A percentile compares a stretch with the other conserved stretches of the same genome.
phyloP scores from a whole-genome alignment of 495 filamentous ascomycete genomes.

The Lophiotrema nucula region DNA sequence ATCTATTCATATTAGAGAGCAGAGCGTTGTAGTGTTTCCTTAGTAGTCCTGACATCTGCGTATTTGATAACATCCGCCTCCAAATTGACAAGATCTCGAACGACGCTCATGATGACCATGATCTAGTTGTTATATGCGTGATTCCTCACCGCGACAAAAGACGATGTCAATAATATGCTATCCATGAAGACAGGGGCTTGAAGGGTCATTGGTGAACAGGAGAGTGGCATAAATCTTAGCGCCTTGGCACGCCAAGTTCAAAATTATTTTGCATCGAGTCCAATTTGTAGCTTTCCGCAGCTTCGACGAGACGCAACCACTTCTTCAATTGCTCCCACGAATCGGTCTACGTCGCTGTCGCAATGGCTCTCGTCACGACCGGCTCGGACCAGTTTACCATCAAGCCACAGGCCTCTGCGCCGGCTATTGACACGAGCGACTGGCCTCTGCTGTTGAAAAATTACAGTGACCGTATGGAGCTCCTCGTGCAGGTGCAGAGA shows the following conservation, averaged over 20 bases:
- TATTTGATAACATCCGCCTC: too few relatives aligned
- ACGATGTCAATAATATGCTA: too few relatives aligned
- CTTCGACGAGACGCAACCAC: neutral
- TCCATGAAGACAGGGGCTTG: too few relatives aligned
- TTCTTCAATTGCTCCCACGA: neutral
- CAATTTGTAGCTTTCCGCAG: neutral
- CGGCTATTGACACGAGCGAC: slow-evolving; percentile 69
- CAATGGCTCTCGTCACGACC: slow-evolving; percentile 60
- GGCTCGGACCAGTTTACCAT: slow-evolving; percentile 75
- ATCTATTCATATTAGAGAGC: too few relatives aligned
- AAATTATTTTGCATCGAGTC: slow-evolving; percentile 11
- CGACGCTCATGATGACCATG: too few relatives aligned
- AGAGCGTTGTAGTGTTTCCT: too few relatives aligned
- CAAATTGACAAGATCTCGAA: too few relatives aligned
- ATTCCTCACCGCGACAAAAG: too few relatives aligned
- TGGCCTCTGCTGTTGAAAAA: slow-evolving; percentile 94
- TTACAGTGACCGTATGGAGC: slow-evolving; percentile 69
- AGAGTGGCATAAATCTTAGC: too few relatives aligned
- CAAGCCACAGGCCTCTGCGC: slow-evolving; percentile 76
- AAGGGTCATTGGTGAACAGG: too few relatives aligned
- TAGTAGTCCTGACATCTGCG: too few relatives aligned
- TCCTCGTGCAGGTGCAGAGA: neutral
- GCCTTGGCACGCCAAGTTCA: neutral
- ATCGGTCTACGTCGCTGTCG: slow-evolving; percentile 15
- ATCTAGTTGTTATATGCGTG: too few relatives aligned